Evolutionary conservation across 495 filamentous ascomycete genomes (phyloP).

Genomic region (Choiromyces venosus): DNA sequence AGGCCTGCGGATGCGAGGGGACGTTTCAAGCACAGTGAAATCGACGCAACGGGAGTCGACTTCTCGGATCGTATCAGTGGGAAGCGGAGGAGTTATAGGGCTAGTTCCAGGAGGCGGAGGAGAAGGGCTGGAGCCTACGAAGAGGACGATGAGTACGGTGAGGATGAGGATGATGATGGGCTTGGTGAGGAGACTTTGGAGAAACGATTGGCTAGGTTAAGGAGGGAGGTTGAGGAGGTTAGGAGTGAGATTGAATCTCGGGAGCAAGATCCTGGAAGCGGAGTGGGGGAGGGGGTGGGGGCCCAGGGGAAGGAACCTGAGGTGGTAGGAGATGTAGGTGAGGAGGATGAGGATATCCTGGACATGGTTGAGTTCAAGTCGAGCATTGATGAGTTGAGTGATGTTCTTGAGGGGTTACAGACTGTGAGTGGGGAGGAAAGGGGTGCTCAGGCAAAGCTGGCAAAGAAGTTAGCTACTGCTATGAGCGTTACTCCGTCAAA

Average conservation of each 20-base stretch:
- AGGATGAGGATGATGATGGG: conserved; percentile 37
- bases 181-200: conserved; percentile 44
- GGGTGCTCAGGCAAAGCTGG: conserved; percentile 39
- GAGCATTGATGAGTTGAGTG: conserved; percentile 50
- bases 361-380: conserved; percentile 55
- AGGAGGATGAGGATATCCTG: conserved; percentile 11
- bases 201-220: conserved; percentile 69
- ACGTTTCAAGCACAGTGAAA: conserved; percentile 65
- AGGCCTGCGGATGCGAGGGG: conserved; percentile 71
- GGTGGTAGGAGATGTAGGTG: conserved; percentile 28
- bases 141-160: conserved; percentile 50
- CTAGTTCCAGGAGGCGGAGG: conserved; percentile 59
- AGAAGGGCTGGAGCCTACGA: conserved; percentile 57
- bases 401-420: conserved; percentile 32
- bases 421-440: conserved; percentile 20
- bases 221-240: conserved; percentile 71
- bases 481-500: conserved; percentile 12
- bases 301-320: conserved; percentile 15
- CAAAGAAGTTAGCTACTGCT: conserved; percentile 28
- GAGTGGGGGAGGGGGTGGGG: conserved; percentile 38
- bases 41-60: conserved; percentile 69
- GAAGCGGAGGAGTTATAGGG: conserved; percentile 76
- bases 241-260: conserved; percentile 60
- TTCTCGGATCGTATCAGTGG: conserved; percentile 74
- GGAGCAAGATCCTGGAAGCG: conserved; percentile 42